phyloP scores from a whole-genome alignment of 495 filamentous ascomycete species.

The Aspergillus sclerotiicarbonarius region DNA sequence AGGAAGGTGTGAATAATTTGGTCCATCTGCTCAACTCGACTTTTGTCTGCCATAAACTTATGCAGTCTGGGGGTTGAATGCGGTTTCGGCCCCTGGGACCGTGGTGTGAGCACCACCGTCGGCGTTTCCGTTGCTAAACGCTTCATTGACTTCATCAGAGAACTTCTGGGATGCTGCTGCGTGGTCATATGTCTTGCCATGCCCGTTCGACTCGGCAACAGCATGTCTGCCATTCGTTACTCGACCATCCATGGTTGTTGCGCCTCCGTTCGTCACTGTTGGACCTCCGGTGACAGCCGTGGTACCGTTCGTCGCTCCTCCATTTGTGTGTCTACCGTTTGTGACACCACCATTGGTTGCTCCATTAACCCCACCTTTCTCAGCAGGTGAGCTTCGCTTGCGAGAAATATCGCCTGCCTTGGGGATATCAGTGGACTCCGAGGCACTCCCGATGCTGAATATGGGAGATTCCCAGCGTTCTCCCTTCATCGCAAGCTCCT shows the following conservation, averaged over 20 bases:
- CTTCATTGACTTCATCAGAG: conserved; percentile 54
- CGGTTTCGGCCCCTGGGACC: conserved; percentile 18
- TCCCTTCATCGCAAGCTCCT: conserved; percentile 80
- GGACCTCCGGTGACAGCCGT: conserved; percentile 10
- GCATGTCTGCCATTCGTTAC: conserved; percentile 1
- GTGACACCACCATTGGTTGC: conserved; percentile 11
- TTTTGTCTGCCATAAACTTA: conserved; percentile 10
- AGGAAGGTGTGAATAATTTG: not conserved
- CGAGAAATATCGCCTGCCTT: conserved; percentile 59
- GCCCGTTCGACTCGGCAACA: conserved; percentile 13
- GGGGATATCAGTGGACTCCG: conserved; percentile 69
- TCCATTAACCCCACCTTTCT: conserved; percentile 4
- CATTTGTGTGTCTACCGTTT: conserved; percentile 1
- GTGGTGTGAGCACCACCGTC: conserved; percentile 18
- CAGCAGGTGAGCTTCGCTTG: conserved; percentile 56
- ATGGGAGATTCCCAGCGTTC: conserved; percentile 94
- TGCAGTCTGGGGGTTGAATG: conserved; percentile 27
- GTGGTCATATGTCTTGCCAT: conserved; percentile 19
- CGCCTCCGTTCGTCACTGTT: conserved; percentile 1
- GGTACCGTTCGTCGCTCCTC: conserved; percentile 12
- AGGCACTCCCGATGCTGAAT: conserved; percentile 82
- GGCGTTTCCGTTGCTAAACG: conserved; percentile 40
- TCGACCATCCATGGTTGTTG: not conserved
- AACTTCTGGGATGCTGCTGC: conserved; percentile 39
- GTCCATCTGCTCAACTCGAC: not conserved